phyloP scores from a whole-genome alignment of 78 protist genomes.

The Tieghemostelium lacteum region DNA sequence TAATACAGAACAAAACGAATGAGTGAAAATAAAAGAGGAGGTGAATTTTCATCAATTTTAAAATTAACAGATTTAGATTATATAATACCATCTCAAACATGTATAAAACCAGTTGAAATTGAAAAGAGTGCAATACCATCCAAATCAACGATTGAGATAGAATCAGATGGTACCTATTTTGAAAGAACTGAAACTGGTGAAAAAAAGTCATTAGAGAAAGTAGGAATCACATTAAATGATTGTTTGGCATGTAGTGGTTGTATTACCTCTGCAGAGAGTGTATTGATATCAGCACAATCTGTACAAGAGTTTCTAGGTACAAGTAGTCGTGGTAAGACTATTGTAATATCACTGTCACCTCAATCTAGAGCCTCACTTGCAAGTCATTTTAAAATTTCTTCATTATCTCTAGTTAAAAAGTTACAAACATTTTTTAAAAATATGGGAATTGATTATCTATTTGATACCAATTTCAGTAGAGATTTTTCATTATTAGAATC shows the following conservation, averaged over 20 bases:
- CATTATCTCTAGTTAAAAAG: constrained; percentile 1
- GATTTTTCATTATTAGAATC: constrained; percentile 87
- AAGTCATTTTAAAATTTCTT: constrained; percentile 61
- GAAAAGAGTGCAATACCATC: constrained; percentile 18
- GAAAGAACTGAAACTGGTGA: constrained; percentile 77
- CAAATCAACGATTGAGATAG: constrained; percentile 26
- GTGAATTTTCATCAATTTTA: constrained; percentile 74
- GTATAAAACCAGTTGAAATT: constrained; percentile 77
- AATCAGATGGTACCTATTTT: constrained; percentile 50
- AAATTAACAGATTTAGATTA: constrained; percentile 93
- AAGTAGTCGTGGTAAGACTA: neutral
- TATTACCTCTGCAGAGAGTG: constrained; percentile 97
- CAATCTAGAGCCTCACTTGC: constrained; percentile 93
- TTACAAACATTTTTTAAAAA: constrained; percentile 44
- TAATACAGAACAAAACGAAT: no score
- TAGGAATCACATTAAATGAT: constrained; percentile 91
- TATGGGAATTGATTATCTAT: constrained; percentile 46
- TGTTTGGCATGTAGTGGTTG: constrained; percentile 99
- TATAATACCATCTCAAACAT: constrained; percentile 86
- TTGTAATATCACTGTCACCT: constrained; percentile 90
- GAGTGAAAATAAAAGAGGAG: constrained; percentile 26
- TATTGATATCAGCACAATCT: constrained; percentile 93
- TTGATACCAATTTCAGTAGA: constrained; percentile 83
- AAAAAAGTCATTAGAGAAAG: constrained; percentile 61
- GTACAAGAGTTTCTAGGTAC: constrained; percentile 66